These are phyloP conservation scores for Lactarius evosmus DNA, from an alignment of 768 basidiomycete species.

Conservation along the genomic window DNA sequence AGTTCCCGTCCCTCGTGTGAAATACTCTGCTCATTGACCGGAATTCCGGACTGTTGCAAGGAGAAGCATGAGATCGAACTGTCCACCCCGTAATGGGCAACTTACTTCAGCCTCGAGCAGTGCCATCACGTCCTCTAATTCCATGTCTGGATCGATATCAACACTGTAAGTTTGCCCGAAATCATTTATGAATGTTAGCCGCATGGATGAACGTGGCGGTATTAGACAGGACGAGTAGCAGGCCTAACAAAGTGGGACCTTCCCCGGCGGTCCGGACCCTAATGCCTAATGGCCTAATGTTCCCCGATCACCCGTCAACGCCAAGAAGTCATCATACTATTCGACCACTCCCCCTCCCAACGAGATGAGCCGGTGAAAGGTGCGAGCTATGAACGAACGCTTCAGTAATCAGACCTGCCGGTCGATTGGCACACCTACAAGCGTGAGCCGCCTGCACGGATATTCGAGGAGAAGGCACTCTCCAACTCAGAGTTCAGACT, in stretches of 20 bases:
- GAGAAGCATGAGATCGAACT: slow-evolving; percentile 6
- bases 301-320: too few relatives aligned
- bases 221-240: not conserved
- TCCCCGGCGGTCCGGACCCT: not conserved
- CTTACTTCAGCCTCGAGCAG: slow-evolving; percentile 93
- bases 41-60: slow-evolving; percentile 63
- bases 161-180: slow-evolving; percentile 59
- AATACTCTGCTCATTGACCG: slow-evolving; percentile 68
- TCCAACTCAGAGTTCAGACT: slow-evolving; percentile 77
- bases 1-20: slow-evolving; percentile 66
- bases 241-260: not conserved
- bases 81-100: slow-evolving; percentile 10
- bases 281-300: too few relatives aligned
- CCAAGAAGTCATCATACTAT: slow-evolving; percentile 1
- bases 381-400: slow-evolving; percentile 27
- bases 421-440: slow-evolving; percentile 49
- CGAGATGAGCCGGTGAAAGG: slow-evolving; percentile 28
- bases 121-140: slow-evolving; percentile 89
- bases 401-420: not conserved
- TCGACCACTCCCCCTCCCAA: slow-evolving; percentile 21
- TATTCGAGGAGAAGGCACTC: slow-evolving; percentile 76
- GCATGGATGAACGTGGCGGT: slow-evolving; percentile 42
- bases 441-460: slow-evolving; percentile 60
- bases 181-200: slow-evolving; percentile 70
- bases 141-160: slow-evolving; percentile 89